Base-by-base conservation (phyloP, 805 yeast species). In the Isabelozyma heimii region DNA sequence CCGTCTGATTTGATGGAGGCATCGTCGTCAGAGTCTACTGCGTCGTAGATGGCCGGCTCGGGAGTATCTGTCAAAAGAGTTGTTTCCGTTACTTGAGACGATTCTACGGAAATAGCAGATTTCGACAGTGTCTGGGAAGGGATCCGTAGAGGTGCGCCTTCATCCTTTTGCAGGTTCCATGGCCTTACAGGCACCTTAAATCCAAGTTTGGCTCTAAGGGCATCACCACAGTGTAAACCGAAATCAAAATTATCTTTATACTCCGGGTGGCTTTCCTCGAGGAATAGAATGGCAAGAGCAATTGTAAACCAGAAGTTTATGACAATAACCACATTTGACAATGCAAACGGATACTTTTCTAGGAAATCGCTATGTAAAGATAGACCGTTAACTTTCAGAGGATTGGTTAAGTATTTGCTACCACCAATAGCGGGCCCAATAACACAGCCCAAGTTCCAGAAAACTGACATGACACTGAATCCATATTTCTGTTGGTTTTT, bases 401-500 rank as follows among this genome's bases (percentile, higher is more conserved):
- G 82, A 38, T 73, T 66, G 10, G 84, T 81, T 42, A 83, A 66
- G 46, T 66, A 72, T 28, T 80, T 80, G 26, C 84, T 61, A 4
- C 75, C 74, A 1, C 76, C 87, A 30, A 83, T 69, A 59, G 81
- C 65, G 1, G 88, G 87, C 1, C 89, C 89, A 12, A 84, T 57
- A 12, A 83, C 75, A 26, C 80, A 66, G 5, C 89, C 89, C 16
- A 82, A 54, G 57, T 83, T 83, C 77, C 81, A 84, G 12, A 84
- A 64, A 37, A 84, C 61, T 0, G 89, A 88, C 63, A 84, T 70
- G 2, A 81, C 77, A 40, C 83, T 75, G 56, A 84, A 82, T 1
- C 87, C 87, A 8, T 82, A 47, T 8, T 86, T 84, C 60, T 83
- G 87, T 58, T 83, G 87, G 35, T 71, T 68, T 46, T 81, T 69